phyloP scores from a whole-genome alignment of 2,329 filamentous ascomycete genomes.

The Monosporascus cannonballus region DNA sequence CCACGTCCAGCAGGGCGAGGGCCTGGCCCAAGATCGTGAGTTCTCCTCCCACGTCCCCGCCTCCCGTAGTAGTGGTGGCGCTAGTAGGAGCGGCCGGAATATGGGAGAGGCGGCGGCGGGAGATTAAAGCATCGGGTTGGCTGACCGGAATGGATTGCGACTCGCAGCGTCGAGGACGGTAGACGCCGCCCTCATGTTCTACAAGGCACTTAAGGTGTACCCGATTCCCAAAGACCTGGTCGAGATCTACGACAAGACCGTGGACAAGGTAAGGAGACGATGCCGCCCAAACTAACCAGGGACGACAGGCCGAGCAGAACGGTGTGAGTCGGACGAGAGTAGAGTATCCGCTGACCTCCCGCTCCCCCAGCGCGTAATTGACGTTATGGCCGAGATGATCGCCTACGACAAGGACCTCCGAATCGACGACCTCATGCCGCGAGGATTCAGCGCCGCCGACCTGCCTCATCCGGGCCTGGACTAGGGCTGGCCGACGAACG shows the following conservation, averaged over 20 bases:
- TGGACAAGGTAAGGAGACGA: constrained; percentile 67
- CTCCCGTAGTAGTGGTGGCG: too few relatives aligned
- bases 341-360: too few relatives aligned
- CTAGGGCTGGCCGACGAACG: constrained; percentile 27
- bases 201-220: constrained; percentile 98
- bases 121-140: too few relatives aligned
- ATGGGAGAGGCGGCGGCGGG: too few relatives aligned
- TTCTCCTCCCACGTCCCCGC: constrained; percentile 15
- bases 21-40: constrained; percentile 75
- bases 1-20: constrained; percentile 85
- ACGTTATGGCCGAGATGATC: constrained; percentile 97
- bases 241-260: constrained; percentile 96
- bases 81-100: too few relatives aligned
- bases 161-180: constrained; percentile 57
- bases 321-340: too few relatives aligned
- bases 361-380: constrained; percentile 67
- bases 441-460: constrained; percentile 34
- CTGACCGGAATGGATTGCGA: neutral
- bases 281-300: too few relatives aligned
- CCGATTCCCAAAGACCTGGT: constrained; percentile 90
- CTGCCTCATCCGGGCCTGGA: constrained; percentile 49
- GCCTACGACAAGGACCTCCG: constrained; percentile 75
- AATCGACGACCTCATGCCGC: constrained; percentile 33
- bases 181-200: constrained; percentile 90
- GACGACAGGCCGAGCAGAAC: too few relatives aligned